A percentile compares a stretch with the other conserved stretches of the same genome.
phyloP scores from a whole-genome alignment of 192 early-diverging fungal species.

The Coemansia reversa region DNA sequence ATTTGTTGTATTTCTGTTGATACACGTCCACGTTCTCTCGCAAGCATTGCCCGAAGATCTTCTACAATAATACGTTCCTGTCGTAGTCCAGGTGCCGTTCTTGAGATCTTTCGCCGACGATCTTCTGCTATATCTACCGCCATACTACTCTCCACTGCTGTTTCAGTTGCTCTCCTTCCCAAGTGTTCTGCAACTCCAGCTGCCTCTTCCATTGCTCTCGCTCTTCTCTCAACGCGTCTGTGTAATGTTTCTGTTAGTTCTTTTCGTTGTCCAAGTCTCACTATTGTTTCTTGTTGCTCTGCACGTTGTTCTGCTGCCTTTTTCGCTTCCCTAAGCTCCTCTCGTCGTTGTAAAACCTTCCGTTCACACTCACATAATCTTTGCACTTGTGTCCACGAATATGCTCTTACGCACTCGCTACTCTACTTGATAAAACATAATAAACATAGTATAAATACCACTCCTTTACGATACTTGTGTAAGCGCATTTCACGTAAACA shows the following conservation, averaged over 20 bases:
- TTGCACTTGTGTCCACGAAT: conserved; percentile 1
- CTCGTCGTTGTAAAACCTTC: conserved; percentile 1
- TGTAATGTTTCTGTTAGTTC: conserved; percentile 3
- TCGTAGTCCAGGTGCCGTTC: conserved; percentile 11
- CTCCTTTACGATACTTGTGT: too few species aligned
- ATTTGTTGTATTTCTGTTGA: conserved; percentile 1
- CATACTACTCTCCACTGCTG: not conserved
- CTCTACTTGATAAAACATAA: too few species aligned
- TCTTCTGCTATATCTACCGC: not conserved
- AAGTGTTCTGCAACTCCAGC: conserved; percentile 8
- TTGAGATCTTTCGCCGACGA: not conserved
- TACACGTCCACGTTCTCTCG: conserved; percentile 18
- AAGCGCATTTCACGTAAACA: too few species aligned
- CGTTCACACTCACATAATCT: conserved; percentile 20
- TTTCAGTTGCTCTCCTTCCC: not conserved
- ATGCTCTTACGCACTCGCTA: not conserved
- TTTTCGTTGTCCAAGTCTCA: conserved; percentile 5
- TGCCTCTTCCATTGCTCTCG: conserved; percentile 27
- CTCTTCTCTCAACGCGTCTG: not conserved
- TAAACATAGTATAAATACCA: too few species aligned
- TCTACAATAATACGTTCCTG: conserved; percentile 47
- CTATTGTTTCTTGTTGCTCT: not conserved
- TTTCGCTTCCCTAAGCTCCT: not conserved
- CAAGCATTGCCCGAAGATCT: conserved; percentile 47
- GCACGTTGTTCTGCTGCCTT: conserved; percentile 6